Evolutionary conservation across 1,284 basidiomycete species (phyloP).

Genomic region (Pseudozyma tsukubaensis): DNA sequence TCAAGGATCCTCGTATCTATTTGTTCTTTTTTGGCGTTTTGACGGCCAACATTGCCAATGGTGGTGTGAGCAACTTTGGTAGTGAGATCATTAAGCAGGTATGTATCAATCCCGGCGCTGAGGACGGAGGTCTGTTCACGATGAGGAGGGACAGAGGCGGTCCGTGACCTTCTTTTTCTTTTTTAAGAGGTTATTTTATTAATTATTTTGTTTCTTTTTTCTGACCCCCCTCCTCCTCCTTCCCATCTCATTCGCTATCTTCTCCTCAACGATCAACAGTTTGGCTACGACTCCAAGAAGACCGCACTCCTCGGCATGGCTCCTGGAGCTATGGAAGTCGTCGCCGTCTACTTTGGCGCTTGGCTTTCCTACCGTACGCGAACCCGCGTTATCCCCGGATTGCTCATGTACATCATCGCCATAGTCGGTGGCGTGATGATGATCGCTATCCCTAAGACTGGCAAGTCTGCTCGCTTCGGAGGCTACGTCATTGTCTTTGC

Average conservation of each 20-base stretch:
- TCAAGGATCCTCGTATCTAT: slow-evolving; percentile 71
- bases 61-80: slow-evolving; percentile 60
- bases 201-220: too few species aligned
- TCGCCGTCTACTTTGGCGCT: slow-evolving; percentile 57
- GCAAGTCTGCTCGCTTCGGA: slow-evolving; percentile 29
- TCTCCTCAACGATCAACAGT: too few species aligned
- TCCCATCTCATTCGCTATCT: too few species aligned
- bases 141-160: too few species aligned
- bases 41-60: slow-evolving; percentile 56
- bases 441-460: slow-evolving; percentile 35
- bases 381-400: slow-evolving; percentile 55
- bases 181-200: too few species aligned
- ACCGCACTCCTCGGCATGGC: slow-evolving; percentile 65
- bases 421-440: slow-evolving; percentile 58
- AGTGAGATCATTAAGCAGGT: slow-evolving; percentile 61
- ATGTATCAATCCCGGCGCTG: too few species aligned
- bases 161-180: too few species aligned
- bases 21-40: slow-evolving; percentile 51
- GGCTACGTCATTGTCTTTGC: slow-evolving; percentile 35
- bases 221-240: too few species aligned
- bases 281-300: slow-evolving; percentile 58
- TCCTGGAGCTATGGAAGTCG: slow-evolving; percentile 56
- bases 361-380: slow-evolving; percentile 36
- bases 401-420: slow-evolving; percentile 55
- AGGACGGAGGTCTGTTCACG: too few species aligned